Evolutionary conservation across 176 grass and related monocot species (phyloP).

Genomic region (Carex pumila): DNA sequence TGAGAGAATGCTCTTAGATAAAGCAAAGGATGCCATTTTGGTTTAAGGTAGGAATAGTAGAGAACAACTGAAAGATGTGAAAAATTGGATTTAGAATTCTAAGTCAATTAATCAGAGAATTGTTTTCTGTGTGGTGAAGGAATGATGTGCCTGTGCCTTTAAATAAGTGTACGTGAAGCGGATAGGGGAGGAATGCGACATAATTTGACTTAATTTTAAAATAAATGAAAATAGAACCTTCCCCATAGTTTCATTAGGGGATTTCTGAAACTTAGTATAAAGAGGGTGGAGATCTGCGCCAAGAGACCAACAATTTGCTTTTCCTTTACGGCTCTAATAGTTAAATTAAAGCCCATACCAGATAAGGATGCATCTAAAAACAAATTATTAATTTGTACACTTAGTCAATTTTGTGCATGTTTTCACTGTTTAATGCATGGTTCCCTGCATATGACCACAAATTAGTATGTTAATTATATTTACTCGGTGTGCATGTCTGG

Average conservation of each 20-base stretch:
- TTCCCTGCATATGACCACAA: neutral
- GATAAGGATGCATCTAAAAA: neutral
- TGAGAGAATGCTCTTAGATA: too few species aligned
- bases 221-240: neutral
- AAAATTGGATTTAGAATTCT: neutral
- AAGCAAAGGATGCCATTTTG: conserved; percentile 27
- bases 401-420: neutral
- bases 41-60: neutral
- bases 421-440: neutral
- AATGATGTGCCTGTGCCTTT: conserved; percentile 2
- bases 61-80: neutral
- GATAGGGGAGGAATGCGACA: neutral
- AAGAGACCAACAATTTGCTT: neutral
- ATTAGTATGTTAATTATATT: neutral
- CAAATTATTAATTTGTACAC: neutral
- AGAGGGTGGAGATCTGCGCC: neutral
- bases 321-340: neutral
- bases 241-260: neutral
- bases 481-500: too few species aligned
- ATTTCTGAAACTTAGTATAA: neutral
- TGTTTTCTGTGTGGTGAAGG: neutral
- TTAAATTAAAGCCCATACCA: neutral
- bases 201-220: neutral
- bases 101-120: neutral
- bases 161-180: neutral